phyloP scores from a whole-genome alignment of 2,329 filamentous ascomycete species.

The Knoxdaviesia proteae region DNA sequence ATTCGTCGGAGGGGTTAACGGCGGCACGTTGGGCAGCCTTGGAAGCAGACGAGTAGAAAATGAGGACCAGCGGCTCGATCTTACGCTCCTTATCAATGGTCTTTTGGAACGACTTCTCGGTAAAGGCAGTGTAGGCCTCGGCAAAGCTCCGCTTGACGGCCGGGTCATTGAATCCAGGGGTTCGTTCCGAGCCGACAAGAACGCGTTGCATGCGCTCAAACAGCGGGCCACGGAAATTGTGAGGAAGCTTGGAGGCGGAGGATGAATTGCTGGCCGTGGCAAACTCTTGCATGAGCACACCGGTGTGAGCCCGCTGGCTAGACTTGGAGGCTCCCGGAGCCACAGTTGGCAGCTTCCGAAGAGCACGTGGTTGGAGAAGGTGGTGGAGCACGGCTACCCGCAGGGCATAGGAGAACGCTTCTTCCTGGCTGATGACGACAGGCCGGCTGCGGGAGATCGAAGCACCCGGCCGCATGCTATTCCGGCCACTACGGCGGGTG shows the following conservation, averaged over 20 bases:
- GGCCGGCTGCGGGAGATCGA: slow-evolving; percentile 22
- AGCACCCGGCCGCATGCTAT: slow-evolving; percentile 18
- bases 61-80: slow-evolving; percentile 79
- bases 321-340: slow-evolving; percentile 27
- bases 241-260: slow-evolving; percentile 30
- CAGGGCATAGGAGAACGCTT: slow-evolving; percentile 81
- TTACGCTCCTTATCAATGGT: slow-evolving; percentile 85
- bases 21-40: slow-evolving; percentile 59
- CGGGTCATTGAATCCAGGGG: slow-evolving; percentile 80
- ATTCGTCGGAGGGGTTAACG: slow-evolving; percentile 54
- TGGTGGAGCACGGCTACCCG: slow-evolving; percentile 83
- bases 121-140: slow-evolving; percentile 82
- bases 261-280: slow-evolving; percentile 22
- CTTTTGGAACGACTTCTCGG: slow-evolving; percentile 70
- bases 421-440: slow-evolving; percentile 40
- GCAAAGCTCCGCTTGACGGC: slow-evolving; percentile 85
- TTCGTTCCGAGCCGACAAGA: slow-evolving; percentile 58
- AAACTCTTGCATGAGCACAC: slow-evolving; percentile 80
- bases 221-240: slow-evolving; percentile 28
- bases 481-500: slow-evolving; percentile 24
- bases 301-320: slow-evolving; percentile 41
- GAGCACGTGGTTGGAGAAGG: slow-evolving; percentile 74
- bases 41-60: slow-evolving; percentile 88
- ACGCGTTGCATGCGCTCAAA: slow-evolving; percentile 63
- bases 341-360: slow-evolving; percentile 70